Conservation (phyloP, 2,329 filamentous ascomycete genomes). For the Colletotrichum sojae region DNA sequence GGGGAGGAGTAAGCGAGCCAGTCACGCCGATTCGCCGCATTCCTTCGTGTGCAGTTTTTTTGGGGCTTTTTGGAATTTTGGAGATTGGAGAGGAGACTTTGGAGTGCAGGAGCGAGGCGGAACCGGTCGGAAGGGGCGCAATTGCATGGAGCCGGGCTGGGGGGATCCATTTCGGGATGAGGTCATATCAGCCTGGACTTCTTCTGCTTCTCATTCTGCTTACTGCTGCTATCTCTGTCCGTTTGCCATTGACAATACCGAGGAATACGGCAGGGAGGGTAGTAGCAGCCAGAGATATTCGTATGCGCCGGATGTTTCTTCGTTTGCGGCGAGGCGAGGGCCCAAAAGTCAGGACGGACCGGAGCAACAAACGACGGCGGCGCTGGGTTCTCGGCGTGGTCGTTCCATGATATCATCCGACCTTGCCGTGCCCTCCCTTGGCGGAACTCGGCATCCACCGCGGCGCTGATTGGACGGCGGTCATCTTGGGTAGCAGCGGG, state of each 20-base stretch:
- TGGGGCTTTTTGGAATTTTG: neutral
- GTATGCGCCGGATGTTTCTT: neutral
- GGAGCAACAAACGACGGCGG: neutral
- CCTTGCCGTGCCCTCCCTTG: conserved; percentile 31
- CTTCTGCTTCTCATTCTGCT: too few species aligned
- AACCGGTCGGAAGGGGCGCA: conserved; percentile 24
- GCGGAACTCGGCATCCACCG: conserved; percentile 36
- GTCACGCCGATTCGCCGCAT: neutral
- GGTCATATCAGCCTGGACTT: conserved; percentile 8
- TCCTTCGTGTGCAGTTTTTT: too few species aligned
- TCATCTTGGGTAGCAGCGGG: conserved; percentile 21
- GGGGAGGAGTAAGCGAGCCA: conserved; percentile 6
- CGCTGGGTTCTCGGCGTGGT: conserved; percentile 24
- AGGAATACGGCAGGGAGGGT: neutral
- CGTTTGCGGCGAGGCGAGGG: neutral
- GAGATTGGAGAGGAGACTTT: neutral
- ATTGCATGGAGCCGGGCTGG: conserved; percentile 17
- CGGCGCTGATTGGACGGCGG: conserved; percentile 28
- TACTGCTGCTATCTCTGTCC: too few species aligned
- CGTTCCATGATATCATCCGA: conserved; percentile 39
- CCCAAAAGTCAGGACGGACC: neutral
- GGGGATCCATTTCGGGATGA: neutral
- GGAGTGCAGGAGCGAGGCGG: conserved; percentile 8
- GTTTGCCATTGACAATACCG: too few species aligned
- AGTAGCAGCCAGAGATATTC: neutral